Evolutionary conservation across 495 filamentous ascomycete species (phyloP), one percentile per base, ranked within the genome.

Genomic region (Penicillium crystallinum): DNA sequence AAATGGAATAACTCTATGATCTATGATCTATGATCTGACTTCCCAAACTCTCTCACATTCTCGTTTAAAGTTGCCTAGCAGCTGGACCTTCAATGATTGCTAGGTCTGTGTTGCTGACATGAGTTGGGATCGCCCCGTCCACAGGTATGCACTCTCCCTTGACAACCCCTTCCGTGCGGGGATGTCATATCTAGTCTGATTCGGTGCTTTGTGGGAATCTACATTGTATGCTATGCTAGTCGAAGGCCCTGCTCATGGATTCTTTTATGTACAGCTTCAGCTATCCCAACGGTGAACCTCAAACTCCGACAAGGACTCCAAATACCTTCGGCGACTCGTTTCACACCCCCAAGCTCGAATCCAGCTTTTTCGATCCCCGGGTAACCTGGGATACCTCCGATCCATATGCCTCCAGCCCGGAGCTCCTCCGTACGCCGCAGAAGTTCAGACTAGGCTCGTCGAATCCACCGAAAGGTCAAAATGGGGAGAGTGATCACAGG

Each of bases 201-300:
- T 46, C 25, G 14, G 6, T 36, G 34, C n/a, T 55, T 42, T 38
- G 48, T 25, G 30, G n/a, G n/a, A 33, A 38, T 33, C 23, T 19
- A 30, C n/a, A 15, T n/a, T 46, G 7, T 22, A 35, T 27, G 11
- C 18, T 21, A 45, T 30, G 27, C 19, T 19, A 22, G 21, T 3
- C 17, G 29, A n/a, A 31, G 9, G 4, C 54, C 15, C 11, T 44
- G 60, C 70, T 76, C 59, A 73, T 65, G 49, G 59, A 71, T 44
- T 62, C 70, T 11, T 49, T 63, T 59, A 61, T 65, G 44, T 73
- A 68, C 59, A 89, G 86, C 80, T 88, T 88, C 82, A 86, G 78
- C 78, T 83, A 85, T 77, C 80, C 82, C 68, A 82, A 82, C 79
- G 84, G 81, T 77, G 82, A 86, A 75, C 86, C 87, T 66, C 85